These are phyloP conservation scores for Capsella rubella DNA, from an alignment of 441 rosid genomes.

Conservation along the genomic window DNA sequence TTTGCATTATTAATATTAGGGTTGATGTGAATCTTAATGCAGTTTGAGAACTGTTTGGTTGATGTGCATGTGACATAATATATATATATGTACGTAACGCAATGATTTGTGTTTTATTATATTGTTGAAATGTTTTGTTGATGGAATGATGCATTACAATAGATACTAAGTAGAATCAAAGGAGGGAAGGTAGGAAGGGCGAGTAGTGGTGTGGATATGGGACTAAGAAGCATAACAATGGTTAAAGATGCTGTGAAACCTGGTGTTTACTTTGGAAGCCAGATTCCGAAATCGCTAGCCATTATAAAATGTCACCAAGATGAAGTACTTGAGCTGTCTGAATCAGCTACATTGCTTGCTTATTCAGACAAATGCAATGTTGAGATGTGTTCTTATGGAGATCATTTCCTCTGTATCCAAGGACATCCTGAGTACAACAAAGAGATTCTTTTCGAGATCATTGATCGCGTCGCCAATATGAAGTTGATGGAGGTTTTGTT, in stretches of 20 bases:
- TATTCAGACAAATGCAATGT: conserved; percentile 77
- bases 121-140: not conserved
- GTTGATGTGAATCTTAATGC: not conserved
- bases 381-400: conserved; percentile 65
- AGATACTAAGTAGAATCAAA: conserved; percentile 74
- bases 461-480: conserved; percentile 65
- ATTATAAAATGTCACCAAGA: conserved; percentile 85
- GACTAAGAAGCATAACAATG: conserved; percentile 63
- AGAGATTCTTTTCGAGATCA: conserved; percentile 71
- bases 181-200: conserved; percentile 83
- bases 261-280: conserved; percentile 26
- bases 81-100: not conserved
- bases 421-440: conserved; percentile 93
- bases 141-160: not conserved
- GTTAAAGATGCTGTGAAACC: conserved; percentile 47
- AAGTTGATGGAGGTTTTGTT: conserved; percentile 55
- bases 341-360: conserved; percentile 71
- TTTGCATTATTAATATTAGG: too few species aligned
- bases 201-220: conserved; percentile 71
- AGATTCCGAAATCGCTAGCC: conserved; percentile 52
- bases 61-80: not conserved
- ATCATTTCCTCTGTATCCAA: conserved; percentile 76
- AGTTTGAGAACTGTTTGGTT: not conserved
- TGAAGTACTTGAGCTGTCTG: conserved; percentile 79
- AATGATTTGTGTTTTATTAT: not conserved